Evolutionary conservation across 306 rosid genomes (phyloP).

Genomic region (Clitoria ternatea): DNA sequence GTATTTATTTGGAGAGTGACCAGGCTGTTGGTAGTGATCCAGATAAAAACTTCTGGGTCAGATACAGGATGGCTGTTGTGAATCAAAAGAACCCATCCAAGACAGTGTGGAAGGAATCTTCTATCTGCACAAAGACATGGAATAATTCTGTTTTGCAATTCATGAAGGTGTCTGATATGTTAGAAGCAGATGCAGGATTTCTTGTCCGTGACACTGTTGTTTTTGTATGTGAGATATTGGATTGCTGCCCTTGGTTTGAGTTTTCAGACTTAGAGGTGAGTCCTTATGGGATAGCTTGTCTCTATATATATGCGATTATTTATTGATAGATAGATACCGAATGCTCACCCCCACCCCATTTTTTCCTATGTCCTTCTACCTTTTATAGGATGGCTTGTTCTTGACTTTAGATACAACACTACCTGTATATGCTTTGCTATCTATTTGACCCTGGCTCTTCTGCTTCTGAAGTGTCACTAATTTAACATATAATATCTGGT

Average conservation of each 20-base stretch:
- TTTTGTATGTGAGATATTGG: slow-evolving; percentile 97
- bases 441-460: slow-evolving; percentile 7
- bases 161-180: slow-evolving; percentile 98
- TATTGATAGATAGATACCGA: slow-evolving; percentile 19
- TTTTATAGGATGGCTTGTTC: neutral
- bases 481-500: slow-evolving; percentile 20
- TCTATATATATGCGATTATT: slow-evolving; percentile 4
- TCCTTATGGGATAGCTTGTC: slow-evolving; percentile 27
- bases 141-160: slow-evolving; percentile 99
- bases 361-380: slow-evolving; percentile 10
- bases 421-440: slow-evolving; percentile 13
- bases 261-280: slow-evolving; percentile 97
- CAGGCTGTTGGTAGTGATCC: slow-evolving; percentile 94
- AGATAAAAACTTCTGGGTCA: slow-evolving; percentile 98
- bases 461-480: slow-evolving; percentile 6
- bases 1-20: slow-evolving; percentile 98
- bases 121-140: slow-evolving; percentile 98
- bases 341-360: neutral
- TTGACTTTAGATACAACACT: slow-evolving; percentile 19
- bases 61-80: slow-evolving; percentile 95
- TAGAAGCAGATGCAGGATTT: slow-evolving; percentile 97
- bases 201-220: slow-evolving; percentile 93
- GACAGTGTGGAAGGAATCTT: slow-evolving; percentile 99
- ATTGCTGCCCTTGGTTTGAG: slow-evolving; percentile 99
- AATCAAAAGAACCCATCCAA: slow-evolving; percentile 89